A percentile compares a stretch with the other conserved stretches of the same genome.
Evolutionary conservation across 352 stramenopile genomes (phyloP).

Genomic region (Pythium insidiosum): DNA sequence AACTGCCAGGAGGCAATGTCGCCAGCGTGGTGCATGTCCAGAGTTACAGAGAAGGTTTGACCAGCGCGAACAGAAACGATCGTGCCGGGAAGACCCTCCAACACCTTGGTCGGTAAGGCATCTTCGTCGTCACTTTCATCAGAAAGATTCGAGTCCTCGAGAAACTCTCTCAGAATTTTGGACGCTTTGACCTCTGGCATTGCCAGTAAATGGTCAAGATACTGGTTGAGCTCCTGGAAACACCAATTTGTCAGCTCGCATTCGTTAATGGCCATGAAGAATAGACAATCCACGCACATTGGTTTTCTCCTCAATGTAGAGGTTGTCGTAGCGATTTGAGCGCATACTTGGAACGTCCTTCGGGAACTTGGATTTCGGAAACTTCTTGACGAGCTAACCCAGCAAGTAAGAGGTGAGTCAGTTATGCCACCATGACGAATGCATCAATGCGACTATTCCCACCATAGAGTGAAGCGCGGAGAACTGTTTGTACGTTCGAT

Average conservation of each 20-base stretch:
- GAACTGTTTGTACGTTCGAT: slow-evolving; percentile 68
- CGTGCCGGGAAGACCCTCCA: slow-evolving; percentile 48
- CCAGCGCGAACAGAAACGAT: slow-evolving; percentile 56
- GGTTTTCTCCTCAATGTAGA: slow-evolving; percentile 72
- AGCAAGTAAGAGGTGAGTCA: neutral
- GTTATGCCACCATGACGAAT: neutral
- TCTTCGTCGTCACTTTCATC: slow-evolving; percentile 57
- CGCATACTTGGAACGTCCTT: slow-evolving; percentile 54
- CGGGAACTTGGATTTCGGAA: slow-evolving; percentile 57
- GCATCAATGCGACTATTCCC: neutral
- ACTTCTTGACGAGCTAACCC: slow-evolving; percentile 61
- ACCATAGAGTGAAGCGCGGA: slow-evolving; percentile 38
- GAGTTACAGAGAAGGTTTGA: slow-evolving; percentile 59
- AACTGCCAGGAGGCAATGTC: slow-evolving; percentile 67
- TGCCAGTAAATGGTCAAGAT: slow-evolving; percentile 39
- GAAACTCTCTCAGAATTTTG: slow-evolving; percentile 47
- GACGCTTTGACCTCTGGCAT: slow-evolving; percentile 46
- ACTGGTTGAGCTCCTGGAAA: slow-evolving; percentile 40
- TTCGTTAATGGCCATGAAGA: neutral
- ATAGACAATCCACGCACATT: slow-evolving; percentile 6
- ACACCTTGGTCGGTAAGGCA: slow-evolving; percentile 26
- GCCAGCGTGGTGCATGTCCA: slow-evolving; percentile 28
- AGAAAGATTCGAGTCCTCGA: slow-evolving; percentile 40
- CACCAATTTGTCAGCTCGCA: neutral
- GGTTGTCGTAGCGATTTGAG: slow-evolving; percentile 63